phyloP scores from a whole-genome alignment of 176 grass and related monocot species.

The maize (Zea mays) region Zm-B73-REFERENCE-NAM-5.0 NC_050097.1:157606501-157607000 shows the following conservation, averaged over 20 bases:
- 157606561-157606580: too few relatives aligned
- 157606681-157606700: too few relatives aligned
- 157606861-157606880: conserved; percentile 70
- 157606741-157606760: too few relatives aligned
- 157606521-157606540: too few relatives aligned
- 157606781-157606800: neutral
- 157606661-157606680: too few relatives aligned
- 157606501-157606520: too few relatives aligned
- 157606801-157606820: conserved; percentile 23
- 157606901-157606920: conserved; percentile 87
- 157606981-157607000: neutral
- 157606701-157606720: too few relatives aligned
- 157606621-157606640: too few relatives aligned
- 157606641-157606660: too few relatives aligned
- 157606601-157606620: too few relatives aligned
- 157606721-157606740: neutral
- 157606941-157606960: conserved; percentile 84
- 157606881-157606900: conserved; percentile 75
- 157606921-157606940: conserved; percentile 71
- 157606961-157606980: conserved; percentile 49
- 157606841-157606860: conserved; percentile 72
- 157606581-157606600: too few relatives aligned
- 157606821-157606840: conserved; percentile 59
- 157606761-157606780: neutral
- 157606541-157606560: too few relatives aligned